A percentile compares a stretch with the other conserved stretches of the same genome.
Evolutionary conservation across 345 rosid species (phyloP).

Genomic region (Garcia nutans): DNA sequence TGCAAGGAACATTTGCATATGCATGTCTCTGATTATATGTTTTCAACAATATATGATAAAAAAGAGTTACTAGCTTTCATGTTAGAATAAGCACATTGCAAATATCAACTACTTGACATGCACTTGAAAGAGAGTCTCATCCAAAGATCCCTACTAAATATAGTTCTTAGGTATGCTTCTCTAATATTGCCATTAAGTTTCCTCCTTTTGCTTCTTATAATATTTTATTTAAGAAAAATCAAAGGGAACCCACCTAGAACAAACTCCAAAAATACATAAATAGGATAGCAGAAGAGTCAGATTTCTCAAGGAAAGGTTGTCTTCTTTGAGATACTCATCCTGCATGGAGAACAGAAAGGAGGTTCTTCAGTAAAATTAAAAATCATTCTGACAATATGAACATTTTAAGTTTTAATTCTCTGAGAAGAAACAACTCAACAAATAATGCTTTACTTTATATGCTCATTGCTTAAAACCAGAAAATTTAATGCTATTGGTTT

Average conservation of each 20-base stretch:
- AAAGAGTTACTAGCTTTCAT: not conserved
- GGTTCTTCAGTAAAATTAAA: conserved; percentile 1
- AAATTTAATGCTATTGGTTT: not conserved
- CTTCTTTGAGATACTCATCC: conserved; percentile 79
- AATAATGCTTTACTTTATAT: not conserved
- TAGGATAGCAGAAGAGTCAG: conserved; percentile 74
- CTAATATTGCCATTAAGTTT: not conserved
- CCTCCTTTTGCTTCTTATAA: not conserved
- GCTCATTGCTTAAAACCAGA: not conserved
- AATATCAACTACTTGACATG: too few species aligned
- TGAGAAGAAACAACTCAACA: not conserved
- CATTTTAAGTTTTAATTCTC: not conserved
- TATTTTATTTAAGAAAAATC: conserved; percentile 3
- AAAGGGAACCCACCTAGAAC: conserved; percentile 59
- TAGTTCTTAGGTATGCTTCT: not conserved
- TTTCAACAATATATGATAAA: not conserved
- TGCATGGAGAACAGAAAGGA: conserved; percentile 30
- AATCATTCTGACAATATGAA: not conserved
- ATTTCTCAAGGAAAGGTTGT: conserved; percentile 76
- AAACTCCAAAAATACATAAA: conserved; percentile 78
- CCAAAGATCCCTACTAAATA: not conserved
- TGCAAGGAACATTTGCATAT: not conserved
- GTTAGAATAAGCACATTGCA: not conserved
- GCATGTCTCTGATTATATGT: not conserved
- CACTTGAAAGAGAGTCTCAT: not conserved